A percentile compares a stretch with the other conserved stretches of the same genome.
Conservation (phyloP, 2,329 filamentous ascomycete species). For the Diaporthe humulicola region DNA sequence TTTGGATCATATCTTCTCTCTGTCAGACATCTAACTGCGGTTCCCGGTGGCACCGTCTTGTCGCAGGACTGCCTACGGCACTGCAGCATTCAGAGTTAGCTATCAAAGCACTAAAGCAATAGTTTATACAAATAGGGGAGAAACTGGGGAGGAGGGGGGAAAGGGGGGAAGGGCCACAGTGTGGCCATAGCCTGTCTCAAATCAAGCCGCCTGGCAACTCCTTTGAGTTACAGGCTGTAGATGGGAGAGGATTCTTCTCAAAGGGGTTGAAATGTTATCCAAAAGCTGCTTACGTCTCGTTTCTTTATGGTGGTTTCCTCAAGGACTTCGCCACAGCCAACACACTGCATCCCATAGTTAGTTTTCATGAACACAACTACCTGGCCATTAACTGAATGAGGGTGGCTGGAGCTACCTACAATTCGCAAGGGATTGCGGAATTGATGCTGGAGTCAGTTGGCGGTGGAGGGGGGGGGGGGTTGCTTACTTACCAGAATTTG, state of each 20-base stretch:
- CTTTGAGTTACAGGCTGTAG: too few species aligned
- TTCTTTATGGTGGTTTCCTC: conserved; percentile 14
- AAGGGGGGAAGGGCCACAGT: too few species aligned
- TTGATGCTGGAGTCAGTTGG: not conserved
- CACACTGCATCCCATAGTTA: not conserved
- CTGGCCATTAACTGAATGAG: not conserved
- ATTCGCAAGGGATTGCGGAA: too few species aligned
- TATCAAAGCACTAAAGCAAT: too few species aligned
- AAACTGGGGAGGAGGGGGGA: too few species aligned
- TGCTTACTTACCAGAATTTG: not conserved
- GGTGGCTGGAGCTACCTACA: not conserved
- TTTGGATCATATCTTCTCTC: not conserved
- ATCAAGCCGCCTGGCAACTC: too few species aligned
- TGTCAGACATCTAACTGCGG: not conserved
- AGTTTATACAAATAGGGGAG: too few species aligned
- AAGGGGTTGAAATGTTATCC: too few species aligned
- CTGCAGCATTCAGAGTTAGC: too few species aligned
- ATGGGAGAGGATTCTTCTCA: too few species aligned
- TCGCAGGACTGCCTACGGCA: conserved; percentile 28
- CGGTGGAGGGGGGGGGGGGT: not conserved
- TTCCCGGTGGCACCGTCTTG: not conserved
- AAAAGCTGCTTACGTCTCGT: too few species aligned
- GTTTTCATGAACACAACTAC: not conserved
- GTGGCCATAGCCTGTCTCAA: too few species aligned
- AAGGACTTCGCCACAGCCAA: not conserved